Percentiles rank a stretch among this genome's conserved stretches.
Conservation (phyloP, 2,329 filamentous ascomycete genomes). For the Plenodomus biglobosus region DNA sequence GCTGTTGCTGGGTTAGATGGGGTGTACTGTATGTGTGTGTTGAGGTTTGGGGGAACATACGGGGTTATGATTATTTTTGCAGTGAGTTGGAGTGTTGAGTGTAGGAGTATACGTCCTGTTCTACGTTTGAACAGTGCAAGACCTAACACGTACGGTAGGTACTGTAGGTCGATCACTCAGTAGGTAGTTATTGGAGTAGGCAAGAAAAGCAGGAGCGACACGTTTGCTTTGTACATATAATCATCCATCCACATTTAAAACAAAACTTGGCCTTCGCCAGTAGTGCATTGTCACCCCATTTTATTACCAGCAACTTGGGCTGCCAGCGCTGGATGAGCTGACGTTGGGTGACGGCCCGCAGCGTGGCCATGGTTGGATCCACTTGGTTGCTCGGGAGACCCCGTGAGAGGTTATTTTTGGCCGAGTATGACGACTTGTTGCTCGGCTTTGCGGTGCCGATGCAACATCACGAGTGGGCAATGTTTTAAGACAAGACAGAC, state of each 20-base stretch:
- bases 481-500: neutral
- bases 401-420: constrained; percentile 19
- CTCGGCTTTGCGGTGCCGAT: neutral
- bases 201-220: neutral
- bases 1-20: constrained; percentile 1
- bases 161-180: constrained; percentile 2
- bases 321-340: constrained; percentile 6
- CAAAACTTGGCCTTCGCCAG: neutral
- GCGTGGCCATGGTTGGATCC: constrained; percentile 13
- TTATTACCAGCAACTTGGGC: constrained; percentile 1
- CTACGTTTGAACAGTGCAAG: neutral
- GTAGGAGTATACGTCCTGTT: no score
- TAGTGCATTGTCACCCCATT: constrained; percentile 10
- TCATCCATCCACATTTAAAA: neutral
- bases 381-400: constrained; percentile 21
- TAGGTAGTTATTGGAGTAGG: neutral
- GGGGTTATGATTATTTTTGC: neutral
- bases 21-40: neutral
- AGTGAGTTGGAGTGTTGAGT: neutral
- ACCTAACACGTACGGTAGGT: constrained; percentile 1
- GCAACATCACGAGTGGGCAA: neutral
- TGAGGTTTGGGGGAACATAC: neutral
- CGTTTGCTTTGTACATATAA: neutral
- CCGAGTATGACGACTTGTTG: constrained; percentile 5
- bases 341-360: constrained; percentile 8